Evolutionary conservation across 805 yeast genomes (phyloP), one percentile per base, ranked within the genome.

Genomic region (Kurtzmaniella fragi): DNA sequence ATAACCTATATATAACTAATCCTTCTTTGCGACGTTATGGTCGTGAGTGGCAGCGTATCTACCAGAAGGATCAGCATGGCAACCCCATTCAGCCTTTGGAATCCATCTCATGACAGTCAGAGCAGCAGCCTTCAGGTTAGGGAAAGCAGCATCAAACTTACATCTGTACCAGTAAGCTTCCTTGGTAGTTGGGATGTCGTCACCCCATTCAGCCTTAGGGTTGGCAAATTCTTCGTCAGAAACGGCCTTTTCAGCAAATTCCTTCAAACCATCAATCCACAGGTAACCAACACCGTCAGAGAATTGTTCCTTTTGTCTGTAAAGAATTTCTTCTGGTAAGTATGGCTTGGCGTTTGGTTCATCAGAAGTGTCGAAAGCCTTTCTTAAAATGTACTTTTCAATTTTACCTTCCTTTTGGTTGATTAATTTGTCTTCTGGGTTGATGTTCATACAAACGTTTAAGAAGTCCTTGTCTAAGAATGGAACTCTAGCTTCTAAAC

Each of bases 11-110:
- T 20, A 20, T 20, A 20, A 20, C 8, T 20, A 31, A 32, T 32
- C 32, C 34, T 20, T 35, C 17, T 48, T 40, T 33, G 56, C 63
- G 38, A 69, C 72, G 57, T 69, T 68, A 48, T 64, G 60, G 43
- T 85, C 90, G 65, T 93, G 99, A 53, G 84, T 80, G 71, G 85
- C 79, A 52, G 95, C 97, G 61, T 74, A 91, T 73, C 99, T 86
- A 50, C 99, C 99, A 41, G 96, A 85, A 39, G 99, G 99, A 68
- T 93, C 99, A 56, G 83, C 96, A 58, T 90, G 89, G 71, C 99
- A 93, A 51, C 99, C 99, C 99, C 99, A 93, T 67, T 93, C 99
- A 47, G 98, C 98, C 77, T 93, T 93, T 62, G 99, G 99, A 67
- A 93, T 70, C 99, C 99, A 93, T 77, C 99, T 84, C 97, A 87